These are phyloP conservation scores for Sideroxylon spinosum DNA, from an alignment of 179 eudicot species.

Conservation along the genomic window DNA sequence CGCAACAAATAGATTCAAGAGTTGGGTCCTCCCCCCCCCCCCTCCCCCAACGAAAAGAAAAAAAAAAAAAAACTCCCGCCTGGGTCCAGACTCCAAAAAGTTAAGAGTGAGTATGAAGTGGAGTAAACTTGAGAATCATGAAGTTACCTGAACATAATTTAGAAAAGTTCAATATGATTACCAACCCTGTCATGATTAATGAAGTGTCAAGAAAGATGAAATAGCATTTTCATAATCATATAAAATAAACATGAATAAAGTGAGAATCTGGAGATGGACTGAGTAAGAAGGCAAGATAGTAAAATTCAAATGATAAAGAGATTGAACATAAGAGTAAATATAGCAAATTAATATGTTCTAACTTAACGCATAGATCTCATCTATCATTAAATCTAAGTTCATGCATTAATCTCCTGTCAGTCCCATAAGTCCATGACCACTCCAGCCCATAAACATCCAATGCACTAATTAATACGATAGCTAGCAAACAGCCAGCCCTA, in stretches of 20 bases:
- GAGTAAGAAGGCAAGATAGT: not conserved
- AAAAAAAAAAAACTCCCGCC: no score
- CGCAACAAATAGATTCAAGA: not conserved
- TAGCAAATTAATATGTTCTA: no score
- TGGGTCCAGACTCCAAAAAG: no score
- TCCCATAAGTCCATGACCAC: not conserved
- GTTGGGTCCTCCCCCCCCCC: no score
- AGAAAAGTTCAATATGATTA: no score
- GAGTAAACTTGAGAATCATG: no score
- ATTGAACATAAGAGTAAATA: not conserved
- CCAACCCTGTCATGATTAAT: no score
- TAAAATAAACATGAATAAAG: not conserved
- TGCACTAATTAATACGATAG: not conserved
- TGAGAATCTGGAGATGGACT: not conserved
- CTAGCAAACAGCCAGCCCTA: not conserved
- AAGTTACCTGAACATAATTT: no score
- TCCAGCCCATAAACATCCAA: not conserved
- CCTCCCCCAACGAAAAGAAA: no score
- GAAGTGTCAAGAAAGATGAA: not conserved
- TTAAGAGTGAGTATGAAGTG: no score
- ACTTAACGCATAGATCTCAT: no score
- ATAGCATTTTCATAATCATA: not conserved
- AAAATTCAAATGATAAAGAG: not conserved
- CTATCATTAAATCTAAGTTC: not conserved
- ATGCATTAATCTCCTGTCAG: not conserved